Evolutionary conservation across 192 early-diverging fungal species (phyloP).

Genomic region (Cetraspora pellucida): DNA sequence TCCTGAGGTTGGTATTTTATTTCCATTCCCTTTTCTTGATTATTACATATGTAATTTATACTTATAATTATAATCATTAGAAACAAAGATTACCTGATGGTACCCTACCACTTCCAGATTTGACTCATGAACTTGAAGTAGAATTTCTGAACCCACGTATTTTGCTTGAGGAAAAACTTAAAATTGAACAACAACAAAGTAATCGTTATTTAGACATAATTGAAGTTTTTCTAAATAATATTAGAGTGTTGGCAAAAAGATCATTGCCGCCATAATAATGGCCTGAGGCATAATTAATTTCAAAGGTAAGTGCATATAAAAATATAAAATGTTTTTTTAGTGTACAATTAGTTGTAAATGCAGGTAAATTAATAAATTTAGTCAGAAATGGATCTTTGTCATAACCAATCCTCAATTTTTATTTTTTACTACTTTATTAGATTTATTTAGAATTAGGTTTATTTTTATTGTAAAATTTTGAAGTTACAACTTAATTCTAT

Average conservation of each 20-base stretch:
- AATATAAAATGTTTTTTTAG: no score
- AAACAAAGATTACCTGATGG: conserved; percentile 38
- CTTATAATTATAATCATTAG: conserved; percentile 43
- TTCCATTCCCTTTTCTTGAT: neutral
- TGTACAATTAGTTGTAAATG: no score
- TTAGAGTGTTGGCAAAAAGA: conserved; percentile 56
- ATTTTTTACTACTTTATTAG: no score
- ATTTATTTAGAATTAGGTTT: no score
- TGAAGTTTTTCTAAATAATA: conserved; percentile 78
- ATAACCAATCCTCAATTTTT: no score
- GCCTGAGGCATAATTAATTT: no score
- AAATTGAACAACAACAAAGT: conserved; percentile 56
- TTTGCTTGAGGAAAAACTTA: conserved; percentile 64
- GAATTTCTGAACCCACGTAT: conserved; percentile 67
- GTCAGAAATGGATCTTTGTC: no score
- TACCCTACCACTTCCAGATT: conserved; percentile 47
- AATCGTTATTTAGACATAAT: conserved; percentile 74
- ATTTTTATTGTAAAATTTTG: no score
- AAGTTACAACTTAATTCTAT: no score
- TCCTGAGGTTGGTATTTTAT: conserved; percentile 40
- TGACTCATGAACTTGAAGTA: conserved; percentile 83
- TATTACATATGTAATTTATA: neutral
- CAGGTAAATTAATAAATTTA: no score
- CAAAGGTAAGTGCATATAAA: no score
- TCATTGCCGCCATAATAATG: no score